Percentiles rank a stretch among this genome's conserved stretches.
Conservation (phyloP, 352 stramenopile genomes). For the Phytopythium vexans region DNA sequence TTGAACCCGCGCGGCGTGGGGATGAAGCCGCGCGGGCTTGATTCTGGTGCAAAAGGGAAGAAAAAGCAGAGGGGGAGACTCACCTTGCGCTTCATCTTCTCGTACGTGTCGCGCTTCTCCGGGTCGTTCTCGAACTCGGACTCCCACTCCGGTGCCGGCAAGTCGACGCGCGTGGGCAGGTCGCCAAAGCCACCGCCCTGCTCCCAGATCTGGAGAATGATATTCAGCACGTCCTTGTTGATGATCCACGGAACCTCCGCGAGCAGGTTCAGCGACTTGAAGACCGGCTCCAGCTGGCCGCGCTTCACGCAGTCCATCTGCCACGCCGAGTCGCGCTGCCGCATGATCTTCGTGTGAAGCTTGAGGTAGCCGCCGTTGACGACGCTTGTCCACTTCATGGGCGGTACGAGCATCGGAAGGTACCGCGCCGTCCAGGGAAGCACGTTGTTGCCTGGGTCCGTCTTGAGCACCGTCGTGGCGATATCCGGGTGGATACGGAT, state of each 20-base stretch:
- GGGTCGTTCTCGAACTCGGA: constrained; percentile 69
- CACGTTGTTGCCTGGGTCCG: constrained; percentile 51
- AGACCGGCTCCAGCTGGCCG: constrained; percentile 82
- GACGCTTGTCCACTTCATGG: constrained; percentile 87
- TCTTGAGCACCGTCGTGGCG: constrained; percentile 46
- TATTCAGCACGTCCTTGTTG: constrained; percentile 92
- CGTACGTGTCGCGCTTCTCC: constrained; percentile 47
- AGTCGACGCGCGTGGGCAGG: constrained; percentile 79
- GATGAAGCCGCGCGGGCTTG: constrained; percentile 65
- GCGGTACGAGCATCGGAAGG: constrained; percentile 96
- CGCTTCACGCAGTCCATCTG: constrained; percentile 88
- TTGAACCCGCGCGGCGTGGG: constrained; percentile 77
- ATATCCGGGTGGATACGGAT: constrained; percentile 72
- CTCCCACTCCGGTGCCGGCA: constrained; percentile 55
- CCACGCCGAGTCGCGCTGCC: constrained; percentile 74
- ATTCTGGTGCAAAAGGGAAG: constrained; percentile 58
- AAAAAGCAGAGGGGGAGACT: constrained; percentile 17
- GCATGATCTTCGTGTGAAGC: constrained; percentile 93
- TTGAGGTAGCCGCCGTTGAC: constrained; percentile 93
- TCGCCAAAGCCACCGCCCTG: constrained; percentile 91
- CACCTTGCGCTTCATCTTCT: constrained; percentile 78
- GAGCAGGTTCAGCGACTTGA: constrained; percentile 92
- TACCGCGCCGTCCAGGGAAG: constrained; percentile 84
- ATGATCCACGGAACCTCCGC: constrained; percentile 93
- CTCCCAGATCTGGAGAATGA: constrained; percentile 91